Conservation (phyloP, 768 basidiomycete genomes). For the Coprinellus aureogranulatus region DNA sequence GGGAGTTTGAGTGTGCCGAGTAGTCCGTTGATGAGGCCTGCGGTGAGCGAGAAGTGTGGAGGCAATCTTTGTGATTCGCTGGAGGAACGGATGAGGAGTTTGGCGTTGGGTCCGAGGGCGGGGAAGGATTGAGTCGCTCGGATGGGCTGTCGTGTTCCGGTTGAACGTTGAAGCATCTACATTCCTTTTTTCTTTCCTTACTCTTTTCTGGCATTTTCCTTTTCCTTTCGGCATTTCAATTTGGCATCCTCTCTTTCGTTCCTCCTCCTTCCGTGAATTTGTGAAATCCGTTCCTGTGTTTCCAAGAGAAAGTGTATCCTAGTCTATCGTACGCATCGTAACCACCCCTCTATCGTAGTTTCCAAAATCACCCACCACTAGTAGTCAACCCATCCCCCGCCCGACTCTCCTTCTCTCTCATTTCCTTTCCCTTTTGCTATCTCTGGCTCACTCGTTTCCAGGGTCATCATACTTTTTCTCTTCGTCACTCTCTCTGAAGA, state of each 20-base stretch:
- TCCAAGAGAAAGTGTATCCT: slow-evolving; percentile 4
- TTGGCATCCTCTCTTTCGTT: background rate
- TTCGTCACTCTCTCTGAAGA: too few relatives aligned
- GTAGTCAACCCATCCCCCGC: too few relatives aligned
- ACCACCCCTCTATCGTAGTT: background rate
- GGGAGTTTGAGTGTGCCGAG: slow-evolving; percentile 7
- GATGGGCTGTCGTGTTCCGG: too few relatives aligned
- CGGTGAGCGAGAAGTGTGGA: background rate
- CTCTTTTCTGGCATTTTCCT: background rate
- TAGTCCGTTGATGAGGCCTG: background rate
- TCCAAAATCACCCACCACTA: too few relatives aligned
- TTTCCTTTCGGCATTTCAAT: background rate
- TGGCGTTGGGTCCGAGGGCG: slow-evolving; percentile 59
- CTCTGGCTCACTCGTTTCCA: too few relatives aligned
- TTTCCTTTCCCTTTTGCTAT: too few relatives aligned
- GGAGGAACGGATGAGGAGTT: slow-evolving; percentile 68
- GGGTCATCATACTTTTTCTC: too few relatives aligned
- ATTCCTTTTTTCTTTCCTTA: background rate
- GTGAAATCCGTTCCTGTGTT: slow-evolving; percentile 6
- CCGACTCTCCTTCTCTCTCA: too few relatives aligned
- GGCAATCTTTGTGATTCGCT: slow-evolving; percentile 34
- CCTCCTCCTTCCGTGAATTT: slow-evolving; percentile 1
- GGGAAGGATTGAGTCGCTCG: slow-evolving; percentile 9
- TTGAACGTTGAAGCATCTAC: background rate
- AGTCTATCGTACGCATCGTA: slow-evolving; percentile 3